These are phyloP conservation scores for Wickerhamiella azyma DNA, from an alignment of 805 yeast genomes.

Conservation along the genomic window DNA sequence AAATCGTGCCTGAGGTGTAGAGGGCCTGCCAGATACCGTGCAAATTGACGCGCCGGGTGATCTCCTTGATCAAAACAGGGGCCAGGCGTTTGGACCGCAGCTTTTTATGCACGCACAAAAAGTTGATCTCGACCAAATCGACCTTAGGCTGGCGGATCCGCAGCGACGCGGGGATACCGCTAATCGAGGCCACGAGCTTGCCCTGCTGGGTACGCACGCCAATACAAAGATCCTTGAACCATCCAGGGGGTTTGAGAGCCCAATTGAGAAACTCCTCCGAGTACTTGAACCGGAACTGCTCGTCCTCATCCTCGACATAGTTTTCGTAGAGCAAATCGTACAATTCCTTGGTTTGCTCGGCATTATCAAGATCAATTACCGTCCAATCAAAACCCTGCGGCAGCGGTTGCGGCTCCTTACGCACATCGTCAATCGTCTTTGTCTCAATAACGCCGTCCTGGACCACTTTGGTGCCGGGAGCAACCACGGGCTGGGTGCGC, in stretches of 20 bases:
- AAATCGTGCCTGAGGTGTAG: slow-evolving; percentile 79
- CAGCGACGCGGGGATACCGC: slow-evolving; percentile 72
- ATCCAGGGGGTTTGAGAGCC: slow-evolving; percentile 93
- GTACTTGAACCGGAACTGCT: slow-evolving; percentile 83
- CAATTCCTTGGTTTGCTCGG: slow-evolving; percentile 56
- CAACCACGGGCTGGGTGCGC: slow-evolving; percentile 92
- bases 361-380: slow-evolving; percentile 48
- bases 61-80: slow-evolving; percentile 85
- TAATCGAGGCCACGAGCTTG: slow-evolving; percentile 79
- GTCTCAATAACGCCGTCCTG: slow-evolving; percentile 82
- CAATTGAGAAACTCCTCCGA: slow-evolving; percentile 70
- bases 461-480: slow-evolving; percentile 34
- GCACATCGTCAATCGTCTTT: slow-evolving; percentile 60
- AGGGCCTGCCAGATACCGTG: slow-evolving; percentile 88
- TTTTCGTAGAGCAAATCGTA: slow-evolving; percentile 70
- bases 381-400: slow-evolving; percentile 81
- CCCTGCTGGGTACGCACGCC: slow-evolving; percentile 72
- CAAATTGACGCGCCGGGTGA: slow-evolving; percentile 81
- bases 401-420: slow-evolving; percentile 56
- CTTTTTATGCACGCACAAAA: slow-evolving; percentile 87
- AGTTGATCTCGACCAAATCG: slow-evolving; percentile 67
- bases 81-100: slow-evolving; percentile 86
- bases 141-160: slow-evolving; percentile 39
- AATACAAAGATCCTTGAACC: slow-evolving; percentile 76
- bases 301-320: slow-evolving; percentile 90